A percentile compares a stretch with the other conserved stretches of the same genome.
phyloP scores from a whole-genome alignment of 164 flowering plant species.

The Taxillus chinensis region DNA sequence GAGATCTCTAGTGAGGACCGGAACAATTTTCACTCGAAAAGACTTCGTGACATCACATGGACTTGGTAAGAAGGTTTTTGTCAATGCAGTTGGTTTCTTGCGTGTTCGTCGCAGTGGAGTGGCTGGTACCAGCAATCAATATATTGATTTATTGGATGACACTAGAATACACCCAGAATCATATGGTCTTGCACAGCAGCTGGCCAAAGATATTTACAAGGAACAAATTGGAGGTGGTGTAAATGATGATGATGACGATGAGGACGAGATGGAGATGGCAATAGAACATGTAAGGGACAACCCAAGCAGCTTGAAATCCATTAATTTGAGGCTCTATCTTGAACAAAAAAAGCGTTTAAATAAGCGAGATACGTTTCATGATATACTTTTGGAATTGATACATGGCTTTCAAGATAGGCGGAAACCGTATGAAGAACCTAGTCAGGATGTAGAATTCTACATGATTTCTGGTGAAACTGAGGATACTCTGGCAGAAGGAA shows the following conservation, averaged over 20 bases:
- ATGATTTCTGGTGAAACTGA: conserved; percentile 92
- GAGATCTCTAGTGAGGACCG: conserved; percentile 69
- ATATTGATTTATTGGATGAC: conserved; percentile 85
- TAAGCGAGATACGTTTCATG: conserved; percentile 57
- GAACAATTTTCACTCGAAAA: conserved; percentile 64
- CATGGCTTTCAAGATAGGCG: conserved; percentile 88
- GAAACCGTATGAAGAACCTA: conserved; percentile 54
- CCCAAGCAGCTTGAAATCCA: conserved; percentile 41
- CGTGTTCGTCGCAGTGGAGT: conserved; percentile 85
- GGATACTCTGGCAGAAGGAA: conserved; percentile 76
- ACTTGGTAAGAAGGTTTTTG: conserved; percentile 76
- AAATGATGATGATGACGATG: conserved; percentile 50
- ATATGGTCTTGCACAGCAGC: conserved; percentile 69
- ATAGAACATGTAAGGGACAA: conserved; percentile 78
- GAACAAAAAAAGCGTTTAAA: conserved; percentile 22
- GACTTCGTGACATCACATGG: conserved; percentile 57
- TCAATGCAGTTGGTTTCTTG: conserved; percentile 85
- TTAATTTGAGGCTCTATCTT: conserved; percentile 44
- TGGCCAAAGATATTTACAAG: conserved; percentile 73
- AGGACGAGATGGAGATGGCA: conserved; percentile 78
- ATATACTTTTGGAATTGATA: conserved; percentile 66
- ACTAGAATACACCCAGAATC: conserved; percentile 97
- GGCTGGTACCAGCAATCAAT: conserved; percentile 67
- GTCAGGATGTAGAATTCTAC: conserved; percentile 74
- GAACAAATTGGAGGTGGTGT: conserved; percentile 36